A percentile compares a stretch with the other conserved stretches of the same genome.
phyloP scores from a whole-genome alignment of 768 basidiomycete species.

The Leccinum truebloodii region DNA sequence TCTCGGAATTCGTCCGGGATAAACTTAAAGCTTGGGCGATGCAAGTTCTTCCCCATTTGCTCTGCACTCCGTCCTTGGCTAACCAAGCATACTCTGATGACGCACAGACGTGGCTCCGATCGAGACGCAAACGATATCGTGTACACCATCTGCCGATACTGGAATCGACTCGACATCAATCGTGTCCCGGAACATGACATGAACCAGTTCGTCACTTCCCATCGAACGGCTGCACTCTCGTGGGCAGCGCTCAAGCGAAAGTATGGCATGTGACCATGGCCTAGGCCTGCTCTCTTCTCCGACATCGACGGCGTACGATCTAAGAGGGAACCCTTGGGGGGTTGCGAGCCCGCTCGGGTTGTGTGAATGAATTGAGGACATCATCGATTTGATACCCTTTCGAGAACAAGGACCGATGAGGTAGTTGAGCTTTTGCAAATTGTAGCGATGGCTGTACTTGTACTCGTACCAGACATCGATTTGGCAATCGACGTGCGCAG shows the following conservation, averaged over 20 bases:
- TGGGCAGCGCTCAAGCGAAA: slow-evolving; percentile 77
- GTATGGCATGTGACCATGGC: slow-evolving; percentile 53
- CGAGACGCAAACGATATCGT: slow-evolving; percentile 77
- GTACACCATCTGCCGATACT: slow-evolving; percentile 70
- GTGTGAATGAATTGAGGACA: slow-evolving; percentile 8
- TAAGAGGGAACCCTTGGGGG: not conserved
- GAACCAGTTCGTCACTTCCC: slow-evolving; percentile 66
- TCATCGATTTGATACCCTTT: slow-evolving; percentile 34
- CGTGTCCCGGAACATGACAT: slow-evolving; percentile 86
- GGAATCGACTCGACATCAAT: slow-evolving; percentile 84
- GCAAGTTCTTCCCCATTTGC: slow-evolving; percentile 42
- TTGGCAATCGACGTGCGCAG: slow-evolving; percentile 18
- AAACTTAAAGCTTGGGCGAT: slow-evolving; percentile 84
- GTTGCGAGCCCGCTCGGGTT: not conserved
- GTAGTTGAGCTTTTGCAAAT: slow-evolving; percentile 20
- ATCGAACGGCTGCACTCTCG: slow-evolving; percentile 62
- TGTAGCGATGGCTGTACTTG: slow-evolving; percentile 24
- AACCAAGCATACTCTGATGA: slow-evolving; percentile 3
- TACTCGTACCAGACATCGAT: slow-evolving; percentile 12
- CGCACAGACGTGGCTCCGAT: slow-evolving; percentile 61
- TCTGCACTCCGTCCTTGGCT: slow-evolving; percentile 14
- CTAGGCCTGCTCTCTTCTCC: slow-evolving; percentile 1
- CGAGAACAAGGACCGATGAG: slow-evolving; percentile 16
- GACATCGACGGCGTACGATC: slow-evolving; percentile 3
- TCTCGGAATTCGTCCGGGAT: slow-evolving; percentile 83